Evolutionary conservation across 2,329 filamentous ascomycete species (phyloP).

Genomic region (Samsoniella hepiali): DNA sequence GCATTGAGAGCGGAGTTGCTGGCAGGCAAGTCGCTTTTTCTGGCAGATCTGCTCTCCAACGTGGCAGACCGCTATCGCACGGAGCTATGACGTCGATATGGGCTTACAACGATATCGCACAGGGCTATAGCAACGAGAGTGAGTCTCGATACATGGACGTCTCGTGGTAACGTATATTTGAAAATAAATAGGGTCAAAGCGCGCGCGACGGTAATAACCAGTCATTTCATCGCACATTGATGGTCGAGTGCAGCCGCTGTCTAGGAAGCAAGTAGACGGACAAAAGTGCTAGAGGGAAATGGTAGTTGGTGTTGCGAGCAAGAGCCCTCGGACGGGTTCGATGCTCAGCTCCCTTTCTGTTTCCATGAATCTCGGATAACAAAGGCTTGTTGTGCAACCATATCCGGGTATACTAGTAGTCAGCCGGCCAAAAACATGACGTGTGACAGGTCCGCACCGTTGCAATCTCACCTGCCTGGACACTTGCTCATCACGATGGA

Average conservation of each 20-base stretch:
- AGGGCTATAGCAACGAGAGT: not conserved
- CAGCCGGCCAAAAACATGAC: not conserved
- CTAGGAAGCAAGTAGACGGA: not conserved
- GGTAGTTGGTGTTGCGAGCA: not conserved
- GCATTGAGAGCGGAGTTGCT: not conserved
- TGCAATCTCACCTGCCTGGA: not conserved
- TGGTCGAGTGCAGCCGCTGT: not conserved
- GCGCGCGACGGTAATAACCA: not conserved
- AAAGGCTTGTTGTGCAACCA: not conserved
- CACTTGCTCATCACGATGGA: not conserved
- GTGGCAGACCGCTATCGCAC: not conserved
- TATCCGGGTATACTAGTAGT: not conserved
- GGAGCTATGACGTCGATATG: constrained; percentile 6
- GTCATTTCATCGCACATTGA: no score
- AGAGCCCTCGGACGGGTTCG: not conserved
- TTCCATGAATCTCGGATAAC: not conserved
- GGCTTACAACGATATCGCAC: not conserved
- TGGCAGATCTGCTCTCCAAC: not conserved
- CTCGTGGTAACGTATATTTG: not conserved
- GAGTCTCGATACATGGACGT: not conserved
- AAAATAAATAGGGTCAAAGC: constrained; percentile 9
- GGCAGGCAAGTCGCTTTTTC: not conserved
- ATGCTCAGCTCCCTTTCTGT: not conserved
- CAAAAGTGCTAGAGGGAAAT: not conserved
- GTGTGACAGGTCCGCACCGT: not conserved